phyloP scores from a whole-genome alignment of 305 asterid genomes.

The Solanum hybrid region DNA sequence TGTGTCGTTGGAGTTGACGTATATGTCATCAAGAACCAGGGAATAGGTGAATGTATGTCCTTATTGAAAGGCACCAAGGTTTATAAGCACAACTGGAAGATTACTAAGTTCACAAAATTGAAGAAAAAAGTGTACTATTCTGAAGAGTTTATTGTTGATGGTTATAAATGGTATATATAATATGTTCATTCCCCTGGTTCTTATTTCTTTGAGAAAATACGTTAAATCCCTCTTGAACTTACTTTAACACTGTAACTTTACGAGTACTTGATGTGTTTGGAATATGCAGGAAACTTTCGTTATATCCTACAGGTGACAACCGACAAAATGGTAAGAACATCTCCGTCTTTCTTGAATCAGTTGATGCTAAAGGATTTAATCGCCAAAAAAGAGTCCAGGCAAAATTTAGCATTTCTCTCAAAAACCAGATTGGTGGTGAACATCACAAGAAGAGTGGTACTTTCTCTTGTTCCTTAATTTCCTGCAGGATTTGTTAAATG shows the following conservation, averaged over 20 bases:
- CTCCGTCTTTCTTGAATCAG: background rate
- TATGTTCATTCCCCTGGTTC: background rate
- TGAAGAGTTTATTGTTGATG: background rate
- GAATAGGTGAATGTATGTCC: background rate
- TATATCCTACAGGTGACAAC: background rate
- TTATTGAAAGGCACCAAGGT: no score
- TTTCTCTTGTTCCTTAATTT: background rate
- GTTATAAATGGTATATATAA: background rate
- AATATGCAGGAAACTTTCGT: background rate
- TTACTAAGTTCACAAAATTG: background rate
- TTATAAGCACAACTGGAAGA: background rate
- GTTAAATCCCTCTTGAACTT: background rate
- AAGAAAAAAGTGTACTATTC: background rate
- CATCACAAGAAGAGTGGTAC: background rate
- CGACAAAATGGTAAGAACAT: background rate
- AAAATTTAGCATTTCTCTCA: background rate
- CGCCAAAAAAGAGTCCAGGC: background rate
- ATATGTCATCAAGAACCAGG: background rate
- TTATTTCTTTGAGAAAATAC: background rate
- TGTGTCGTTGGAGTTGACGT: constrained; percentile 3
- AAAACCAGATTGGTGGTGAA: background rate
- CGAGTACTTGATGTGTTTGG: background rate
- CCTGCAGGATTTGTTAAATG: background rate
- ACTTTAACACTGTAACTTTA: background rate
- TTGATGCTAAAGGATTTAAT: background rate